Evolutionary conservation across 208 protist genomes (phyloP), one percentile per base, ranked within the genome.

Genomic region (Acanthamoeba culbertsoni): DNA sequence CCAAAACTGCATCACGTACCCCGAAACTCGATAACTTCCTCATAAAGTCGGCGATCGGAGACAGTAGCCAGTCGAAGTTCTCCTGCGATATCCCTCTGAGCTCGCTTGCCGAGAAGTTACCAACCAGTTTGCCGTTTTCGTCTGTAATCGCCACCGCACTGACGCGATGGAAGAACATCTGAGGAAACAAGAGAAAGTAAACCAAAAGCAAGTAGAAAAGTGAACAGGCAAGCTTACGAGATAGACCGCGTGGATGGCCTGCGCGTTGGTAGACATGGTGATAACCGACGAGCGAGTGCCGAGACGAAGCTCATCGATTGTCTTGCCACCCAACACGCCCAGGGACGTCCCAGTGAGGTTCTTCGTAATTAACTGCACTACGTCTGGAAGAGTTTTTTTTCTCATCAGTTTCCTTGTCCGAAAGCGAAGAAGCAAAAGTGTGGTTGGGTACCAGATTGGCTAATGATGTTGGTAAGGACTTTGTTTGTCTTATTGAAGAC

Each of bases 181-280:
- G n/a, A 46, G 45, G 6, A 35, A 10, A 31, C 33, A 84, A 12
- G 12, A 55, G 18, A 8, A 8, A 55, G 12, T 23, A 23, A 8
- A 55, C 18, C 48, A 55, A 55, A 20, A 53, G 18, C 45, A 31
- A 28, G 77, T 59, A 12, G 10, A 14, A 10, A 6, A 31, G 73
- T 33, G 51, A 68, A 68, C 12, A 26, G 31, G 48, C 48, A 42
- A 23, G 4, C 79, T 0, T 31, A 92, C 59, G 31, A 92, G 86
- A 26, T 92, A 92, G 31, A 92, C 12, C 35, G 86, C 86, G 40
- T 92, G 86, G 35, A 92, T 92, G 57, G 86, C 86, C 86, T 73
- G 86, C 4, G 86, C 86, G 14, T 2, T 75, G 86, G 57, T 75
- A n/a, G 57, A 75, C 86, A 92, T 92, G 43, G 23, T 35, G 86